Base-by-base conservation (phyloP, 495 filamentous ascomycete species). In the Xylaria acuta region DNA sequence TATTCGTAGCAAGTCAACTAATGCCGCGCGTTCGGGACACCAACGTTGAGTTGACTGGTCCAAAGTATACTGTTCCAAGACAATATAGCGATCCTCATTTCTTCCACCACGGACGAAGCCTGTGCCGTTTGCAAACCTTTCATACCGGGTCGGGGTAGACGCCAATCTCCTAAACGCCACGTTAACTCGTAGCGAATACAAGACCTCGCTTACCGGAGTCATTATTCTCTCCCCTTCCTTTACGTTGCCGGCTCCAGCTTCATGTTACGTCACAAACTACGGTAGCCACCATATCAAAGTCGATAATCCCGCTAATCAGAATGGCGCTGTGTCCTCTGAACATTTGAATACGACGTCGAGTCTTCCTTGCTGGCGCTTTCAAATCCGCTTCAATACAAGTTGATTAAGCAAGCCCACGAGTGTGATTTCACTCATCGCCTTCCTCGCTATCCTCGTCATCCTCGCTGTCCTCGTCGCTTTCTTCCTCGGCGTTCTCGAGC, bases 401-500 rank as follows among this genome's bases (percentile, higher is more conserved):
- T 20, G 5, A 6, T 32, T 20, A 30, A 0, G 14, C 22, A 20
- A 32, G 27, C 53, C 18, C 27, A 38, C 20, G 8, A 60, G 32
- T 18, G 20, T 14, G 16, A 6, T 38, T 40, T 60, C 58, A 60
- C 38, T 64, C n/a, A 64, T 64, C 36, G 30, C 43, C 60, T 20
- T 64, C 38, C 22, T 77, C 74, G 22, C 77, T 75, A n/a, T n/a
- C n/a, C n/a, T n/a, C n/a, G n/a, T n/a, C n/a, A 11, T 90, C 89
- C 7, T 90, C 88, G 1, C 93, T 93, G 12, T 92, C 92, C n/a
- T 90, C 89, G 51, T 88, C 89, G 30, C 91, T 90, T 76, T 95
- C 94, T 75, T 93, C 92, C 75, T 93, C 92, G 0, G 93, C 94
- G 75, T 94, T 90, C 60, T 90, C 91, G 70, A 98, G 80, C 90